Evolutionary conservation across 139 green algal species (phyloP), one percentile per base, ranked within the genome.

Genomic region (Chlamydomonas applanata): DNA sequence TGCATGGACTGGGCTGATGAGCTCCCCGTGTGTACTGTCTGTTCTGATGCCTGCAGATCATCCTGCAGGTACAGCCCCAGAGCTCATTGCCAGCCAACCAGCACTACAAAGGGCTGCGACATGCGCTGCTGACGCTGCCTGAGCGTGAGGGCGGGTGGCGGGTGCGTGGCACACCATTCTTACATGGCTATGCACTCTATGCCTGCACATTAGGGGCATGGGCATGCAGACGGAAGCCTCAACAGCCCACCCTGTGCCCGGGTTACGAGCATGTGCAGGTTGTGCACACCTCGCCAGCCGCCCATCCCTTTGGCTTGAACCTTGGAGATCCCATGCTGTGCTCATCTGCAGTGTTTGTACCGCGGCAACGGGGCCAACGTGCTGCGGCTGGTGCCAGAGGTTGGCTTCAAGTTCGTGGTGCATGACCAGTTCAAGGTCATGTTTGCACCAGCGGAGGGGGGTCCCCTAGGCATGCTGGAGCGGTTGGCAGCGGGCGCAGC

Each of bases 281-380:
- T 11, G 11, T 14, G 60, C n/a, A 16, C 7, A 14, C 11, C 44
- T 36, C 11, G 27, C 5, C 11, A 45, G 54, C 60, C 27, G 5
- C 27, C 17, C 54, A 11, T 11, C 27, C 17, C 54, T 32, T 22
- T 11, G 5, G 20, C 19, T 62, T 11, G 5, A 11, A 20, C 54
- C n/a, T 20, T 54, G n/a, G 60, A 52, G 20, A 35, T 64, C 11
- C 35, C 33, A 62, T 27, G 2, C 13, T 0, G n/a, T n/a, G 36
- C 62, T 24, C 52, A 27, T 30, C 9, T 74, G 22, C 76, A 87
- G 82, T 73, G 74, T 1, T 57, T 84, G 33, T 93, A 82, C 36
- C 79, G 84, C 5, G 88, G 88, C 71, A 93, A 93, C 78, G 84
- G 86, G n/a, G 79, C 86, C 27, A 91, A 91, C 56, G 82, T 91